These are phyloP conservation scores for Colletotrichum filicis DNA, from an alignment of 2,329 filamentous ascomycete genomes.

Conservation along the genomic window DNA sequence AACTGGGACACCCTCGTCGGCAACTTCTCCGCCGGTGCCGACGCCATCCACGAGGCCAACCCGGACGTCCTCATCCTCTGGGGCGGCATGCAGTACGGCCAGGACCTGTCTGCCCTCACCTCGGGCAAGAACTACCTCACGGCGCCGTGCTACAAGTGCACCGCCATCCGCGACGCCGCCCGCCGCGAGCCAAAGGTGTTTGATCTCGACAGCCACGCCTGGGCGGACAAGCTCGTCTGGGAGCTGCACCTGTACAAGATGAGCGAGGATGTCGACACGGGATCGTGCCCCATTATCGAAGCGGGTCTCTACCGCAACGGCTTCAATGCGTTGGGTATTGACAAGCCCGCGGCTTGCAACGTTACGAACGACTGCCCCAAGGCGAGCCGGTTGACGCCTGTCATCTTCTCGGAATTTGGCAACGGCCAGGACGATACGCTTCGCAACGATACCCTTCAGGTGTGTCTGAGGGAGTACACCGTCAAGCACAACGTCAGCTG, in stretches of 20 bases:
- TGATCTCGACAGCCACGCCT: constrained; percentile 55
- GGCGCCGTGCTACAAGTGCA: constrained; percentile 35
- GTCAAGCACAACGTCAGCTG: constrained; percentile 56
- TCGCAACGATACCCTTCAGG: constrained; percentile 46
- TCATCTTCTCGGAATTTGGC: constrained; percentile 60
- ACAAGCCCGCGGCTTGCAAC: constrained; percentile 35
- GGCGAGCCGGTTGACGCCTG: constrained; percentile 53
- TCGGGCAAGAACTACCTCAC: constrained; percentile 26
- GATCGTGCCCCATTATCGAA: constrained; percentile 58
- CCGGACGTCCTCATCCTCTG: constrained; percentile 64
- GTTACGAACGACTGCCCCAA: constrained; percentile 55
- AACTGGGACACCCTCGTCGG: constrained; percentile 57
- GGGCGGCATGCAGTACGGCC: constrained; percentile 63
- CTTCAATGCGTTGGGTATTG: constrained; percentile 54
- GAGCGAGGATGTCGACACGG: constrained; percentile 51
- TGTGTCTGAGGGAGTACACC: constrained; percentile 57
- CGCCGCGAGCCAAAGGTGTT: constrained; percentile 55
- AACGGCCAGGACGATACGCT: constrained; percentile 56
- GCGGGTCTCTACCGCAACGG: constrained; percentile 60
- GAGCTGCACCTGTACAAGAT: constrained; percentile 55
- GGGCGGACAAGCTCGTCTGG: constrained; percentile 59
- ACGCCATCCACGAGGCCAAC: constrained; percentile 61
- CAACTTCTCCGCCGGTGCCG: constrained; percentile 58
- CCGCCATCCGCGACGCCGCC: constrained; percentile 27
- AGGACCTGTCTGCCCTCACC: constrained; percentile 57